Base-by-base conservation (phyloP, 345 rosid species). In the Gossypium rotundifolium region DNA sequence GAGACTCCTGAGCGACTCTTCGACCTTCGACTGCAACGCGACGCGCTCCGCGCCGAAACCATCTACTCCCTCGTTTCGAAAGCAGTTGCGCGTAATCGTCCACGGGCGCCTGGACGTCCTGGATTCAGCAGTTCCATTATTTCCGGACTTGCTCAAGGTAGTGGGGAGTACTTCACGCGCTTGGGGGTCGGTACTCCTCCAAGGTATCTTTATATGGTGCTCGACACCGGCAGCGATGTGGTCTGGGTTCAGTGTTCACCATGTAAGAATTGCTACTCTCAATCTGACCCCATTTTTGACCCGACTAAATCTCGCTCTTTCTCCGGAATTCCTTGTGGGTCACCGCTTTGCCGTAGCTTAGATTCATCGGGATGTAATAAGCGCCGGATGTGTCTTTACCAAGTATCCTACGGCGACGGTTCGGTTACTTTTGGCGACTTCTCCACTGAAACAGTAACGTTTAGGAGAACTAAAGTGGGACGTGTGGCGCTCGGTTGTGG, bases 131-230 rank as follows among this genome's bases (percentile, higher is more conserved):
- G 95, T 86, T 84, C 93, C 1, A 85, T 96, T 0, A 84, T 87
- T 27, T 96, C 97, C 25, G 99, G 99, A 4, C 93, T 96, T 13
- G 81, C 99, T 4, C 97, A 93, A 72, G 97, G 98, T 17, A 93
- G 98, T 42, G 96, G 99, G 3, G 99, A 96, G 83, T 95, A 91
- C 82, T 95, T 95, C 89, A 93, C 97, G 70, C 98, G 98, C 75
- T 76, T 95, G 10, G 98, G 97, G 11, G 92, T 93, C 2, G 98
- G 97, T 38, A 91, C 99, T 9, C 99, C 98, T 59, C 83, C 97
- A n/a, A 88, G 82, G 75, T 88, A 91, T 49, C 79, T 88, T 5
- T 93, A 83, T 81, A 87, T 93, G 93, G 98, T 95, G 12, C 85
- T 95, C 2, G 99, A 95, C 75, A 95, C 99, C 0, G 98, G 99